Base-by-base conservation (phyloP, 2,329 filamentous ascomycete species). In the Teratosphaeria epicoccoides region DNA sequence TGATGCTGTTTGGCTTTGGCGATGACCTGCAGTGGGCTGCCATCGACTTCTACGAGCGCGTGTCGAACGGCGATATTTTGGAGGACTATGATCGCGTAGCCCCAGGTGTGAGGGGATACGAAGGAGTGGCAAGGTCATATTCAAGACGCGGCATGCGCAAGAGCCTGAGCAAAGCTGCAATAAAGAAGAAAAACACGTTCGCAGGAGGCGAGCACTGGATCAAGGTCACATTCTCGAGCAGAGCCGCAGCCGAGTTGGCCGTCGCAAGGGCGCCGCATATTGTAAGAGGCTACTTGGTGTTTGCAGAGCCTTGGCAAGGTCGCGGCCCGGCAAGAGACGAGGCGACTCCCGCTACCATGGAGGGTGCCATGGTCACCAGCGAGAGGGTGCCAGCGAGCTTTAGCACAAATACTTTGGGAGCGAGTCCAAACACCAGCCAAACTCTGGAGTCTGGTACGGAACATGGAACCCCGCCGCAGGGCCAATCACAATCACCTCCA, bases 171-270 rank as follows among this genome's bases (percentile, higher is more conserved):
- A 71, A 79, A 17, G 83, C 85, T 33, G 87, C 94, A 61, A 81
- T 89, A 51, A 76, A 78, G 49, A 85, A 90, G 67, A 87, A 91
- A 63, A 88, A 90, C 69, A 80, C 78, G 55, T 89, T 88, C 56
- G 85, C 84, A 45, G 87, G 88, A 47, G 91, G 91, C 43, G 80
- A 86, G 60, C 87, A 95, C 73, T 97, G 91, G 91, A 88, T 96
- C 55, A 77, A 77, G 55, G 70, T 77, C 51, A 77, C 75, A 1
- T 77, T 76, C 54, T 71, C 76, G 58, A 73, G 70, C 4, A 68
- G 70, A 17, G 69, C 73, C 55, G 71, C 73, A 2, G 74, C 74
- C 0, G 75, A 76, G 54, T 64, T 71, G 52, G 75, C 74, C 22
- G 71, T 70, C 55, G 69, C 74, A 52, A 68, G 70, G 53, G 71